phyloP scores from a whole-genome alignment of 179 eudicot genomes.

The Amaranthus tricolor region DNA sequence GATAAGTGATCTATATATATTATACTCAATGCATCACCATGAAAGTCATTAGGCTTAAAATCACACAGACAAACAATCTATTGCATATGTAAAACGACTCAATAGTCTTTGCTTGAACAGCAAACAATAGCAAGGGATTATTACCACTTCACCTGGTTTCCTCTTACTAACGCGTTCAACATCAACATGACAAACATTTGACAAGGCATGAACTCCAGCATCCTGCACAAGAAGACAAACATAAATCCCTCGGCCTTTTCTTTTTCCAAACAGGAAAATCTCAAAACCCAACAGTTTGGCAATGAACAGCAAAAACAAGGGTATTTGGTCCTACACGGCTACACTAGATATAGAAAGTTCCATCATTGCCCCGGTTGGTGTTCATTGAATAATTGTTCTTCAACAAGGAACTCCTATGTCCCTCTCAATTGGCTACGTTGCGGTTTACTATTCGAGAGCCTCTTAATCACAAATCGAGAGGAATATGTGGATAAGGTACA shows the following conservation, averaged over 20 bases:
- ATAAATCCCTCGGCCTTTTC: neutral
- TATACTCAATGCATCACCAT: no score
- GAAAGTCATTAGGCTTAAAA: neutral
- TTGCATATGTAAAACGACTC: neutral
- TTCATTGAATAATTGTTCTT: no score
- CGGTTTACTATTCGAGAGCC: no score
- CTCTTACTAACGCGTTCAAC: conserved; percentile 89
- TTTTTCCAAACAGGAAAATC: conserved; percentile 1
- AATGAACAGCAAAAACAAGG: no score
- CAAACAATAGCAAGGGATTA: neutral
- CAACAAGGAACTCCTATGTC: no score
- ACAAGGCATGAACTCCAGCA: conserved; percentile 95
- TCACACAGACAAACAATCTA: conserved; percentile 1
- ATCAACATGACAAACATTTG: conserved; percentile 98
- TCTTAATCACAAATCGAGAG: no score
- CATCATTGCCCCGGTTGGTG: no score
- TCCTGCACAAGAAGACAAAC: conserved; percentile 51
- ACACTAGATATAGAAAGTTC: no score
- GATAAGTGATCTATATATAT: no score
- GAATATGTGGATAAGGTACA: no score
- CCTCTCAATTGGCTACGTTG: no score
- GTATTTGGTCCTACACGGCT: no score
- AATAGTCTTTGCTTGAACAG: neutral
- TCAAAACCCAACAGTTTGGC: neutral
- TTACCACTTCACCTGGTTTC: conserved; percentile 95